These are phyloP conservation scores for Arxiozyma bovina DNA, from an alignment of 1,139 yeast genomes.

Conservation along the genomic window DNA sequence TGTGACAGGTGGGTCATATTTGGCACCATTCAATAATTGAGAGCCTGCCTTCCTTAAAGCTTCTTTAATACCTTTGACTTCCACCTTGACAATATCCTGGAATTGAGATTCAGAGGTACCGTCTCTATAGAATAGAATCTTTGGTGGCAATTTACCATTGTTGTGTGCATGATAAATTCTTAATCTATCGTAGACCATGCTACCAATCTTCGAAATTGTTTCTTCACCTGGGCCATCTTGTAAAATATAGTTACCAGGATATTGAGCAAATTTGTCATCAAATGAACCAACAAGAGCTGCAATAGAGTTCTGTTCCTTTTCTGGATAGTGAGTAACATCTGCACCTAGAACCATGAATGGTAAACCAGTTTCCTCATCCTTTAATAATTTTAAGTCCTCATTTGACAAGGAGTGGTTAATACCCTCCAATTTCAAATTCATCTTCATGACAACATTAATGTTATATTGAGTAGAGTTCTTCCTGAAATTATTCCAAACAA, in stretches of 20 bases:
- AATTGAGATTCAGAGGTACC: conserved; percentile 21
- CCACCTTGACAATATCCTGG: conserved; percentile 16
- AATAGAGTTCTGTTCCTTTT: conserved; percentile 17
- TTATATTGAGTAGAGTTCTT: conserved; percentile 16
- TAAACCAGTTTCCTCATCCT: conserved; percentile 13
- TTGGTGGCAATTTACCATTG: conserved; percentile 18
- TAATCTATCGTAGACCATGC: conserved; percentile 12
- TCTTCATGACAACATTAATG: conserved; percentile 18
- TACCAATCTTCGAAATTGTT: conserved; percentile 15
- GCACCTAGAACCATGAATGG: conserved; percentile 19
- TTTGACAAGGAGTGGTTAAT: conserved; percentile 13
- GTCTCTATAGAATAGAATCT: conserved; percentile 18
- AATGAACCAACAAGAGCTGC: conserved; percentile 18
- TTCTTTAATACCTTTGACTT: conserved; percentile 15
- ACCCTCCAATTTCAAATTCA: conserved; percentile 18
- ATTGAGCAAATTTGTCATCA: conserved; percentile 17
- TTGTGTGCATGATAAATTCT: conserved; percentile 13
- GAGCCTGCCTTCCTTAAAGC: conserved; percentile 12
- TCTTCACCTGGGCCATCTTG: conserved; percentile 18
- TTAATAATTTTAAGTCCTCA: conserved; percentile 9
- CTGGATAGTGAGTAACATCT: conserved; percentile 22
- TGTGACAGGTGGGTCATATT: conserved; percentile 16
- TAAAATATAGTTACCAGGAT: conserved; percentile 18
- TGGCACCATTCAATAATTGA: conserved; percentile 6
- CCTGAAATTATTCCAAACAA: conserved; percentile 17